Conservation (phyloP, 2,329 filamentous ascomycete species). For the Scytalidium sp. region DNA sequence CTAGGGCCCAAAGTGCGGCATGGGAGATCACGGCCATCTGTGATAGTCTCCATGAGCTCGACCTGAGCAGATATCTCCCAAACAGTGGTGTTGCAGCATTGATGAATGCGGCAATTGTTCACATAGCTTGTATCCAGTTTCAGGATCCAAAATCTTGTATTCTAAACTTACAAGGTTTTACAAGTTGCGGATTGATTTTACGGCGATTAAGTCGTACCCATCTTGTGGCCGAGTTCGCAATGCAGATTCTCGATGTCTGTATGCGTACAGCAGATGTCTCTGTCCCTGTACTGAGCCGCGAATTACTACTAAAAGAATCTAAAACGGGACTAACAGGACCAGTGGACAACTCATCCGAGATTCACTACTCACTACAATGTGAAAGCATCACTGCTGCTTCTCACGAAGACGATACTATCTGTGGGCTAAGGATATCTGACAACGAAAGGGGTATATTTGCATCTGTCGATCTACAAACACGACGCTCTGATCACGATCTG, state of each 20-base stretch:
- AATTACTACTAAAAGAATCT: too few species aligned
- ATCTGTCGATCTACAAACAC: too few species aligned
- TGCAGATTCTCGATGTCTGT: slow-evolving; percentile 87
- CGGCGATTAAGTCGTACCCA: slow-evolving; percentile 85
- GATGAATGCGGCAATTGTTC: slow-evolving; percentile 89
- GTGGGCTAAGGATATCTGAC: too few species aligned
- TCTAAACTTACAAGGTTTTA: slow-evolving; percentile 75
- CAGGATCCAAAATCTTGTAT: slow-evolving; percentile 69
- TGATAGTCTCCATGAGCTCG: slow-evolving; percentile 67
- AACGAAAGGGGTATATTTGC: too few species aligned
- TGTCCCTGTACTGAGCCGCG: slow-evolving; percentile 19
- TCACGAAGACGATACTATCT: too few species aligned
- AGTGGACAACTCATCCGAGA: too few species aligned
- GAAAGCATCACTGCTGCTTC: too few species aligned
- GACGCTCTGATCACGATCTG: too few species aligned
- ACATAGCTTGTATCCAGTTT: slow-evolving; percentile 88
- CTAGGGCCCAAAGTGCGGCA: slow-evolving; percentile 80
- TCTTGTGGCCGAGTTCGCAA: slow-evolving; percentile 92
- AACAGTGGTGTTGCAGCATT: slow-evolving; percentile 90
- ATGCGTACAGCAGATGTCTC: slow-evolving; percentile 86
- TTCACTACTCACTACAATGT: too few species aligned
- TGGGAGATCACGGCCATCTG: slow-evolving; percentile 83
- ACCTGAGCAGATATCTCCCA: slow-evolving; percentile 76
- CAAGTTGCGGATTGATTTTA: slow-evolving; percentile 89
- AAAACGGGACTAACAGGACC: too few species aligned